Conservation (phyloP, 1,284 basidiomycete genomes). For the Boletus hoseneyae region DNA sequence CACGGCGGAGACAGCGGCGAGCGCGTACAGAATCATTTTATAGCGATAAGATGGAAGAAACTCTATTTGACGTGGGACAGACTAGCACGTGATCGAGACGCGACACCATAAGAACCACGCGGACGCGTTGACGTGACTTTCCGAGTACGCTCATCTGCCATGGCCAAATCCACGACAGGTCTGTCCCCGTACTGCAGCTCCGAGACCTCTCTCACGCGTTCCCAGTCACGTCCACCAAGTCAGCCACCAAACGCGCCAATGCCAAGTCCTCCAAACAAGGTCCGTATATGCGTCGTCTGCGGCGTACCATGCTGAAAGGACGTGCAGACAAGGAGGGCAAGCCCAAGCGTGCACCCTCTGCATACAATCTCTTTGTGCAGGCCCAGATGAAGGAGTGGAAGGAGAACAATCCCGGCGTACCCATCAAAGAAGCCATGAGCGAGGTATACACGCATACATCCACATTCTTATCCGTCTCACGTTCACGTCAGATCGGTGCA, state of each 20-base stretch:
- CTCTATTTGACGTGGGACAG: not conserved
- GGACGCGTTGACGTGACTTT: slow-evolving; percentile 9
- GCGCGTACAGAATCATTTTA: slow-evolving; percentile 37
- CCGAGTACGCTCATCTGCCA: slow-evolving; percentile 15
- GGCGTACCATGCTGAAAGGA: not conserved
- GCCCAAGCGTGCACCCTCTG: slow-evolving; percentile 49
- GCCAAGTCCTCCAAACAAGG: slow-evolving; percentile 37
- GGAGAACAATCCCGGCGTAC: slow-evolving; percentile 46
- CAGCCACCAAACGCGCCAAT: slow-evolving; percentile 49
- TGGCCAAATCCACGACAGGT: slow-evolving; percentile 39
- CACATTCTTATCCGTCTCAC: slow-evolving; percentile 12
- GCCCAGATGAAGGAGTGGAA: slow-evolving; percentile 53
- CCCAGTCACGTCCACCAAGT: slow-evolving; percentile 47
- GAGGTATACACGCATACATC: slow-evolving; percentile 37
- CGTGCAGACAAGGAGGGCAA: slow-evolving; percentile 40
- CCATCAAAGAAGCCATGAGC: slow-evolving; percentile 49
- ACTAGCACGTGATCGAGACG: slow-evolving; percentile 33
- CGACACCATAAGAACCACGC: slow-evolving; percentile 18
- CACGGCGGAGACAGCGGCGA: slow-evolving; percentile 33
- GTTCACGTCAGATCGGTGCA: slow-evolving; percentile 42
- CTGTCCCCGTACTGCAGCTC: not conserved
- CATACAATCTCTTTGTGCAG: slow-evolving; percentile 54
- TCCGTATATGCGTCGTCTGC: slow-evolving; percentile 9
- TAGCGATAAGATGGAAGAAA: not conserved
- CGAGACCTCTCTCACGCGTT: not conserved